A percentile compares a stretch with the other conserved stretches of the same genome.
These are phyloP conservation scores for Cyclostephanos tholiformis DNA, from an alignment of 108 stramenopile genomes.

Conservation along the genomic window DNA sequence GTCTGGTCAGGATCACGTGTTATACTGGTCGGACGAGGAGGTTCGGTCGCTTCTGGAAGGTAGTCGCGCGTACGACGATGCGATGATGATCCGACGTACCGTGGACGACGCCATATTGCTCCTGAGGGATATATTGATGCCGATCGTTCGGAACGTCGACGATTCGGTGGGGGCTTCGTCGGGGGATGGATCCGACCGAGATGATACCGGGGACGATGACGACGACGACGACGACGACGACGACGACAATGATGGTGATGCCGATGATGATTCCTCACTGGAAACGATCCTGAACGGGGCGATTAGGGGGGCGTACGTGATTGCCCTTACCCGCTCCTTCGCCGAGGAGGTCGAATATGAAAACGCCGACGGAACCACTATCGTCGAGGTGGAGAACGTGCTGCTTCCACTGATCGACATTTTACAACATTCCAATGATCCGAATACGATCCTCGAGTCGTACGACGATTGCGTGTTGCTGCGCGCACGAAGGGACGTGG, in stretches of 20 bases:
- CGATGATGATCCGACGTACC: constrained; percentile 54
- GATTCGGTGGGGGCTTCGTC: constrained; percentile 38
- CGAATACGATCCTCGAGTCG: constrained; percentile 58
- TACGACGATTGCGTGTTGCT: constrained; percentile 68
- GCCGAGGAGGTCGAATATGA: constrained; percentile 59
- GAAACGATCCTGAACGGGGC: constrained; percentile 54
- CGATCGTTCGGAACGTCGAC: constrained; percentile 30
- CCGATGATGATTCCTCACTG: not conserved
- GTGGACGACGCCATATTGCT: constrained; percentile 60
- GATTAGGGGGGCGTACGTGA: constrained; percentile 72
- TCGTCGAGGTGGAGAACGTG: constrained; percentile 46
- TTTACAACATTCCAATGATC: constrained; percentile 68
- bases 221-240: not conserved
- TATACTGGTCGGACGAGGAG: constrained; percentile 71
- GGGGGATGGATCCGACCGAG: constrained; percentile 19
- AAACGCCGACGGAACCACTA: constrained; percentile 17
- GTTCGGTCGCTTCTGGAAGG: constrained; percentile 60
- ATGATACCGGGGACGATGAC: constrained; percentile 27
- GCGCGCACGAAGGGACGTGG: constrained; percentile 53
- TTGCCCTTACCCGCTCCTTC: constrained; percentile 71
- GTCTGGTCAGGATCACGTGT: constrained; percentile 77
- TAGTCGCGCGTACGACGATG: constrained; percentile 66
- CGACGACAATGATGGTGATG: not conserved
- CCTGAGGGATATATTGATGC: constrained; percentile 50
- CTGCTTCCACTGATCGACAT: constrained; percentile 78